phyloP scores from a whole-genome alignment of 2,329 filamentous ascomycete species.

The Scolecobasidium constrictum region DNA sequence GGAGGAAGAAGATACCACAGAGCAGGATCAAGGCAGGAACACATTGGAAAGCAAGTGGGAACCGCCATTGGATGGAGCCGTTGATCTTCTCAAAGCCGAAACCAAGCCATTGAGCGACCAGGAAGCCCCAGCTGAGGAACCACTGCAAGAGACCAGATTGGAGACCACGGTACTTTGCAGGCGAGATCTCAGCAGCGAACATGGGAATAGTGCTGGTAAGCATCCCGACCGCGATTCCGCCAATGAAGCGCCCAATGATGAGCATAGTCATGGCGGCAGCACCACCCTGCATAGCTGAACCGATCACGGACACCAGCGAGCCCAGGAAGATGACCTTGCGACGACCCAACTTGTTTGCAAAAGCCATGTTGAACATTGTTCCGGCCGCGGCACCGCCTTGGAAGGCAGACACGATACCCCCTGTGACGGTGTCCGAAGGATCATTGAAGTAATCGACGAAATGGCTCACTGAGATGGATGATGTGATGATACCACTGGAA shows the following conservation, averaged over 20 bases:
- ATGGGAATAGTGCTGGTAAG: not conserved
- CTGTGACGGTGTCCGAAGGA: not conserved
- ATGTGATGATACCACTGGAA: not conserved
- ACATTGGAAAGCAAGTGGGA: slow-evolving; percentile 6
- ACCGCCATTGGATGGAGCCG: slow-evolving; percentile 4
- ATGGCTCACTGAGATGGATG: not conserved
- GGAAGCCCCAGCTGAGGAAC: not conserved
- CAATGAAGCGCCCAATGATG: slow-evolving; percentile 34
- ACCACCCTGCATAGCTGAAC: slow-evolving; percentile 47
- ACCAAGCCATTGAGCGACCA: not conserved
- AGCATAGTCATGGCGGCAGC: slow-evolving; percentile 35
- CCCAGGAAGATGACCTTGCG: slow-evolving; percentile 50
- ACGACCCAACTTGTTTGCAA: slow-evolving; percentile 33
- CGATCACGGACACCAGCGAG: slow-evolving; percentile 45
- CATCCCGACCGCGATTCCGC: not conserved
- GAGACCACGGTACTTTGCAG: not conserved
- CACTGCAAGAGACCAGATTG: not conserved
- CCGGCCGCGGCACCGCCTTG: not conserved
- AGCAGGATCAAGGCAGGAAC: slow-evolving; percentile 2
- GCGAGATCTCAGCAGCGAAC: not conserved
- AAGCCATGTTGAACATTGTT: not conserved
- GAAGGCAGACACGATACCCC: not conserved
- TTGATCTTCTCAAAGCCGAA: not conserved
- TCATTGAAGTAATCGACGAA: not conserved
- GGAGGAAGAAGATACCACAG: slow-evolving; percentile 3